A percentile compares a stretch with the other conserved stretches of the same genome.
phyloP scores from a whole-genome alignment of 2,329 filamentous ascomycete species.

The Colletotrichum sojae region DNA sequence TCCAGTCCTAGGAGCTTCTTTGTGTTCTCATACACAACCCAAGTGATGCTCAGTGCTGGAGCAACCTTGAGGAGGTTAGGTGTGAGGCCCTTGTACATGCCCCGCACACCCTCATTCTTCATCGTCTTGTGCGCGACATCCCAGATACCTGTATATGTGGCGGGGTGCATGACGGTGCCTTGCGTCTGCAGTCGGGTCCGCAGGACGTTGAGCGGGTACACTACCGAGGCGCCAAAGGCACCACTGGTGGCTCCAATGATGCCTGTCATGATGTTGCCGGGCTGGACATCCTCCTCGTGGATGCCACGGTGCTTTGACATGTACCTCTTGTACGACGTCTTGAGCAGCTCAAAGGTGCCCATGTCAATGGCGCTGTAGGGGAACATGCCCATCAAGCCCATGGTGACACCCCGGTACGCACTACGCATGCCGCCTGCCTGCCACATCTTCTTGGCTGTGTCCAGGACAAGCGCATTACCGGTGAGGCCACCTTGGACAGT shows the following conservation, averaged over 20 bases:
- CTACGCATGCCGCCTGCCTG: conserved; percentile 79
- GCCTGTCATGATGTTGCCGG: conserved; percentile 87
- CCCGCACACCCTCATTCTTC: conserved; percentile 84
- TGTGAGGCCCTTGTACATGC: conserved; percentile 94
- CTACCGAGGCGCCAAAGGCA: conserved; percentile 91
- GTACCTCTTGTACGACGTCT: conserved; percentile 78
- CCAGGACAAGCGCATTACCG: conserved; percentile 85
- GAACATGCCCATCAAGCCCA: conserved; percentile 97
- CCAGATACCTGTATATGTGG: conserved; percentile 90
- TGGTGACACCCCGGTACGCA: conserved; percentile 92
- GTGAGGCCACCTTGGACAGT: conserved; percentile 88
- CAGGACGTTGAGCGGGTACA: conserved; percentile 95
- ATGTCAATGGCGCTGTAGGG: conserved; percentile 98
- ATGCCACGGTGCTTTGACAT: conserved; percentile 79
- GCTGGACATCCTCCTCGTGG: conserved; percentile 86
- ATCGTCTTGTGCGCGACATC: conserved; percentile 91
- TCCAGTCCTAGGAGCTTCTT: conserved; percentile 78
- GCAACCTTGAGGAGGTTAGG: conserved; percentile 97
- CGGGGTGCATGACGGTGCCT: conserved; percentile 90
- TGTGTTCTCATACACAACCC: conserved; percentile 92
- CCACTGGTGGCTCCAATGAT: conserved; percentile 93
- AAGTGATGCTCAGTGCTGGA: conserved; percentile 94
- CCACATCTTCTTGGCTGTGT: conserved; percentile 91
- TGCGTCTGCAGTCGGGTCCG: conserved; percentile 94
- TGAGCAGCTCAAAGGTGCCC: conserved; percentile 94